Base-by-base conservation (phyloP, 2,329 filamentous ascomycete genomes). In the Fusarium sp. region DNA sequence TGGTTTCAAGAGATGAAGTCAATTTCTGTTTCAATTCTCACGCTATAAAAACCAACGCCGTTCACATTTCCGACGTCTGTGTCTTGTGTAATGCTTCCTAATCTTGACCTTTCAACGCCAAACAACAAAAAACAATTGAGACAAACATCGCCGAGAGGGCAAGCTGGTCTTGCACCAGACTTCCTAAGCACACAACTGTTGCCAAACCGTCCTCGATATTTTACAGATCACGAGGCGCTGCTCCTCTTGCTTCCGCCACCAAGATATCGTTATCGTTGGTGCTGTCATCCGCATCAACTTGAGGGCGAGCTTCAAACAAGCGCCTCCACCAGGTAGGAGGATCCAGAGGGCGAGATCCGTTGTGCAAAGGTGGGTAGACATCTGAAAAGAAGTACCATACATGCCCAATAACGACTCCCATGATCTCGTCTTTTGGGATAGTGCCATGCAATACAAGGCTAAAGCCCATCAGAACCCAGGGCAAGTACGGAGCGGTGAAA, bases 301-400 rank as follows among this genome's bases (percentile, higher is more conserved):
- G 77, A 34, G 78, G 82, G 49, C 83, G 82, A n/a, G 86, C 83
- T 71, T 90, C 94, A 76, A 97, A 97, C 20, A 98, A 77, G 43
- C 94, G 87, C 61, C 92, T 88, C 95, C 95, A 99, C 90, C 93
- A 98, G 63, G 84, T 82, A 0, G 96, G 96, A 40, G 96, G 95
- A 74, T 97, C 95, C 49, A 99, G 85, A 1, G 96, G 96, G 59
- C 93, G 87, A 54, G 92, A 90, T 20, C 93, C 93, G 68, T 92
- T 90, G 80, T 98, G 93, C 45, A 98, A 87, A 5, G 94, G 92
- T 5, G 96, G 96, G 80, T 97, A 99, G 18, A 99, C 94, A 79
- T 99, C 96, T 63, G 90, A 93, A 80, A 98, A 98, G 83, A 98
- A 99, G 80, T 98, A 99, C 92, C 94, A 98, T 42, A 98, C 87